phyloP scores from a whole-genome alignment of 768 basidiomycete genomes.

The Neoboletus brunneissimus region DNA sequence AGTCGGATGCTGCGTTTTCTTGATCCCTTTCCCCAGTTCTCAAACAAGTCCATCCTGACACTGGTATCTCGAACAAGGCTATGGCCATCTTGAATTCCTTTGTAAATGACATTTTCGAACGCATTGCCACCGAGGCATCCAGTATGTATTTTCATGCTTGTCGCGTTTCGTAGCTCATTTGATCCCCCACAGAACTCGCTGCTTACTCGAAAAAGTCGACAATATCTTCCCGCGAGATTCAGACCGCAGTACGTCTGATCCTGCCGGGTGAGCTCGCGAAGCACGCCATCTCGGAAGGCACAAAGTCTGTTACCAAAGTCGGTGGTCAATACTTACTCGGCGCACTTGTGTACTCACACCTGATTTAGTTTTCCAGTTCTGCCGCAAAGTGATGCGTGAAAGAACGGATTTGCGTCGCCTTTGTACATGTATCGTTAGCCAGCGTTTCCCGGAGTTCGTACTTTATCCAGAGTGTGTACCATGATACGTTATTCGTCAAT shows the following conservation, averaged over 20 bases:
- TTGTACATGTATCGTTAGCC: conserved; percentile 28
- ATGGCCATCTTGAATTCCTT: conserved; percentile 97
- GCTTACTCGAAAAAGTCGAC: conserved; percentile 98
- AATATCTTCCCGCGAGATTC: conserved; percentile 97
- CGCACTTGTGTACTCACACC: conserved; percentile 8
- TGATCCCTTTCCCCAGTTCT: conserved; percentile 54
- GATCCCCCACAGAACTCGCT: conserved; percentile 69
- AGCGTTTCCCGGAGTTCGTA: conserved; percentile 22
- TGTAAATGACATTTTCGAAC: conserved; percentile 93
- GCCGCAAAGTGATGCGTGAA: conserved; percentile 53
- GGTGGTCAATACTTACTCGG: conserved; percentile 17
- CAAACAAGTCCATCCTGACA: conserved; percentile 97
- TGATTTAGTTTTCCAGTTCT: conserved; percentile 64
- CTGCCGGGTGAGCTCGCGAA: conserved; percentile 95
- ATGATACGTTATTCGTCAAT: conserved; percentile 19
- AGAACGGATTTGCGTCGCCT: background rate
- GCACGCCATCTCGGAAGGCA: conserved; percentile 73
- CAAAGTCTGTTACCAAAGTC: conserved; percentile 86
- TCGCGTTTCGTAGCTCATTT: background rate
- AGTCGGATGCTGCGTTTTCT: background rate
- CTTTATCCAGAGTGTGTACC: conserved; percentile 18
- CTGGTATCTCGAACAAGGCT: conserved; percentile 99
- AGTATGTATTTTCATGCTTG: conserved; percentile 44
- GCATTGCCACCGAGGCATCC: conserved; percentile 89
- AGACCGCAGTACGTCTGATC: conserved; percentile 95